Evolutionary conservation across 305 asterid species (phyloP).

Genomic region (Fraxinus sp.): DNA sequence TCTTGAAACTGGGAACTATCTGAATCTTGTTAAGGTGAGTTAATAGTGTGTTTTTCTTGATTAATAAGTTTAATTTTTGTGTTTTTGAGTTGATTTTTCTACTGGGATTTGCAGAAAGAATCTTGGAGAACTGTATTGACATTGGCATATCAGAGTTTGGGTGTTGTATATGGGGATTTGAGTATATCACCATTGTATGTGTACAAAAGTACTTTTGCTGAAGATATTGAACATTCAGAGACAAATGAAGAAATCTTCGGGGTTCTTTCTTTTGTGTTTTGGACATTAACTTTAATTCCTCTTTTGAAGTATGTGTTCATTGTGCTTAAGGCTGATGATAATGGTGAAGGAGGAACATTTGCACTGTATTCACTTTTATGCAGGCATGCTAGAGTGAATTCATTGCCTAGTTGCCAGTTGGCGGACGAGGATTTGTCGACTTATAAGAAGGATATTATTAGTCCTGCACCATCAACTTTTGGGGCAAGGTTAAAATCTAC

Average conservation of each 20-base stretch:
- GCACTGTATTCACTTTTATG: conserved; percentile 85
- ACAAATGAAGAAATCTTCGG: conserved; percentile 86
- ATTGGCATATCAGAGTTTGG: conserved; percentile 89
- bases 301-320: conserved; percentile 80
- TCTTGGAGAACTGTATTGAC: conserved; percentile 79
- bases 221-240: conserved; percentile 75
- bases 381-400: conserved; percentile 77
- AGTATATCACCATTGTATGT: conserved; percentile 92
- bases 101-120: conserved; percentile 56
- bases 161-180: conserved; percentile 96
- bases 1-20: conserved; percentile 64
- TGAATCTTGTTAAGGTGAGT: conserved; percentile 67
- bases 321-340: conserved; percentile 91
- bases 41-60: background rate
- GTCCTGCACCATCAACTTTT: conserved; percentile 49
- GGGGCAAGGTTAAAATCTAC: conserved; percentile 56
- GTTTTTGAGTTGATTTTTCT: conserved; percentile 14
- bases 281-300: conserved; percentile 88
- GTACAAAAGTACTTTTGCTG: conserved; percentile 85
- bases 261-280: conserved; percentile 75
- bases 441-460: conserved; percentile 47
- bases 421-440: conserved; percentile 67
- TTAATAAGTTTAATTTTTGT: background rate
- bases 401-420: conserved; percentile 74
- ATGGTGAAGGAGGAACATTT: conserved; percentile 99